phyloP scores from a whole-genome alignment of 441 rosid genomes.

The Adansonia madagascariensis region DNA sequence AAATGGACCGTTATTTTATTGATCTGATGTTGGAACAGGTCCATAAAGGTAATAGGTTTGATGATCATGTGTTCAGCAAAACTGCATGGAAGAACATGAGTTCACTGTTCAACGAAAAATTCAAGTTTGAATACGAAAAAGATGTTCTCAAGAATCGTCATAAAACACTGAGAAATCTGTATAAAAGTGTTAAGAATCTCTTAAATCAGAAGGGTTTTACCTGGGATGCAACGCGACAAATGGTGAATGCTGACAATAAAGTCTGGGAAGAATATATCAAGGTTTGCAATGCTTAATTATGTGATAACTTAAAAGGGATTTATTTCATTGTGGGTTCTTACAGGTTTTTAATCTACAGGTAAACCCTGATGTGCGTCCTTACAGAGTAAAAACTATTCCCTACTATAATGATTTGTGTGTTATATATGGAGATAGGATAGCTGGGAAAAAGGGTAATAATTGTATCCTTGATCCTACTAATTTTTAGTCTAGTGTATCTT shows the following conservation, averaged over 20 bases:
- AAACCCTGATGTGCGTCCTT: slow-evolving; percentile 65
- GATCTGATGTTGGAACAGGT: slow-evolving; percentile 61
- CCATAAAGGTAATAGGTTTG: slow-evolving; percentile 64
- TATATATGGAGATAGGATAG: slow-evolving; percentile 54
- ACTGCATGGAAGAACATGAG: slow-evolving; percentile 88
- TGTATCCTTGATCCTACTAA: slow-evolving; percentile 18
- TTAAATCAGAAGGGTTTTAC: slow-evolving; percentile 54
- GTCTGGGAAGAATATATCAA: slow-evolving; percentile 77
- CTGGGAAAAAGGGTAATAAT: slow-evolving; percentile 55
- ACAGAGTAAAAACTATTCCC: slow-evolving; percentile 68
- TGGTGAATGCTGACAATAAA: slow-evolving; percentile 65
- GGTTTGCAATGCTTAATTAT: slow-evolving; percentile 44
- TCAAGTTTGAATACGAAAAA: slow-evolving; percentile 64
- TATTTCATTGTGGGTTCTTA: slow-evolving; percentile 23
- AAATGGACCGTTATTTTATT: slow-evolving; percentile 75
- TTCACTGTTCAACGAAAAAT: slow-evolving; percentile 58
- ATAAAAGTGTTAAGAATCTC: slow-evolving; percentile 52
- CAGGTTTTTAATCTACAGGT: slow-evolving; percentile 40
- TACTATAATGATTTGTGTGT: slow-evolving; percentile 65
- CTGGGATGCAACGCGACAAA: slow-evolving; percentile 70
- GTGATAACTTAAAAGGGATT: background rate
- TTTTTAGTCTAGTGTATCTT: slow-evolving; percentile 4
- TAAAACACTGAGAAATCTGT: slow-evolving; percentile 66
- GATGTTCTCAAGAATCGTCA: slow-evolving; percentile 77
- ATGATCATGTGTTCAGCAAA: slow-evolving; percentile 76